phyloP scores from a whole-genome alignment of 805 yeast species.

The Metschnikowia rubicola region DNA sequence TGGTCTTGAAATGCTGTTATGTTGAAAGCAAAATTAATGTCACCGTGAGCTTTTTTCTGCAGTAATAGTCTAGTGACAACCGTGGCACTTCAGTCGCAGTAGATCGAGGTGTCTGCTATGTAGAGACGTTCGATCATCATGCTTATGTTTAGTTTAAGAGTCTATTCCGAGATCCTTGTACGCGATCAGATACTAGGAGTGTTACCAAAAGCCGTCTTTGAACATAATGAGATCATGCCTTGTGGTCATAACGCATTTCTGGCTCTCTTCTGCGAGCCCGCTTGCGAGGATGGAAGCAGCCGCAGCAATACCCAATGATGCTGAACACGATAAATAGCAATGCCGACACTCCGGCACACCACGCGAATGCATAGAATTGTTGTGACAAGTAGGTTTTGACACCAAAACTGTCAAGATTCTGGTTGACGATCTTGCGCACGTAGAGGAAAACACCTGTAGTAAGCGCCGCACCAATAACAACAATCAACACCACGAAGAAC shows the following conservation, averaged over 20 bases:
- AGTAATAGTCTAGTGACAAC: no score
- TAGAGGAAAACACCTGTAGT: constrained; percentile 60
- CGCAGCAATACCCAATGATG: constrained; percentile 41
- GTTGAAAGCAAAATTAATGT: no score
- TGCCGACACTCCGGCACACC: constrained; percentile 58
- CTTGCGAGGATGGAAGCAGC: constrained; percentile 21
- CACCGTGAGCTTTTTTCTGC: no score
- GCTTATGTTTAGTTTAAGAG: no score
- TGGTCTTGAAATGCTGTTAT: no score
- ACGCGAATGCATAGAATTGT: constrained; percentile 54
- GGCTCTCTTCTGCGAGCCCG: constrained; percentile 12
- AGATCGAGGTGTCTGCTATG: no score
- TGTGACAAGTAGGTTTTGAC: constrained; percentile 49
- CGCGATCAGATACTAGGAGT: no score
- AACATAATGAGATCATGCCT: not conserved
- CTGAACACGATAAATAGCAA: constrained; percentile 29
- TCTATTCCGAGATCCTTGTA: no score
- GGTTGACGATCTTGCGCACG: constrained; percentile 50
- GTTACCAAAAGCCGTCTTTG: no score
- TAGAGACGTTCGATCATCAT: no score
- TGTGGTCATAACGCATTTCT: constrained; percentile 23
- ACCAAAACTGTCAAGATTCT: constrained; percentile 48
- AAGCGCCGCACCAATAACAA: constrained; percentile 47
- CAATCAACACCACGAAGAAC: constrained; percentile 43
- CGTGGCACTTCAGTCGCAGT: no score